Evolutionary conservation across 2,329 filamentous ascomycete species (phyloP), one percentile per base, ranked within the genome.

Genomic region (Fusarium sambucinum): DNA sequence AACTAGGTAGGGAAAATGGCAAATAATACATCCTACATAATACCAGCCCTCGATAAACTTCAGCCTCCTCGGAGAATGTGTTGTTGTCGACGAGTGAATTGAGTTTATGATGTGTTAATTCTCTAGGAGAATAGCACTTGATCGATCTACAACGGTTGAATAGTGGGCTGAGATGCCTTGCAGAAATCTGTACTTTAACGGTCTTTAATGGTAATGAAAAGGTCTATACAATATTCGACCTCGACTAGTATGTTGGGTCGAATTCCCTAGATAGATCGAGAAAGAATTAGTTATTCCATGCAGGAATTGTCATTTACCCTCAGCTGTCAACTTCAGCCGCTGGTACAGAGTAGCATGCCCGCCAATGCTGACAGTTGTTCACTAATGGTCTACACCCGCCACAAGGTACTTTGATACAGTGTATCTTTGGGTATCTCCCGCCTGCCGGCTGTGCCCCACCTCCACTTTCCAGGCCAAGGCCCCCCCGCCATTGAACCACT

Each of bases 341-440:
- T 38, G 44, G 56, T n/a, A n/a, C n/a, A n/a, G n/a, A n/a, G n/a
- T 29, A 41, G 54, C 40, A 55, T 62, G n/a, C n/a, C 58, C 46
- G 66, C 66, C 66, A 69, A 69, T 63, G 66, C 66, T 69, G 66
- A 69, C 66, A 63, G 61, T 67, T 59, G 66, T 66, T 69, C 56
- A 59, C 66, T 63, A 68, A 69, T n/a, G n/a, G 55, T 56, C 42
- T 68, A 66, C 56, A 66, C 52, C 53, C 52, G 30, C 45, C 40
- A 50, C 52, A 47, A 47, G 33, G 41, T 58, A 67, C 65, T 46
- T 59, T 33, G 4, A 25, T 4, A 30, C 19, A 30, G n/a, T 50
- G 64, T 64, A 67, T 44, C 52, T 61, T 25, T 17, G 10, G 38
- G 29, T 27, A 29, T 25, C 17, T 50, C 32, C 47, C 47, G 25